These are phyloP conservation scores for Kwoniella shivajii DNA, from an alignment of 1,284 basidiomycete genomes.

Conservation along the genomic window DNA sequence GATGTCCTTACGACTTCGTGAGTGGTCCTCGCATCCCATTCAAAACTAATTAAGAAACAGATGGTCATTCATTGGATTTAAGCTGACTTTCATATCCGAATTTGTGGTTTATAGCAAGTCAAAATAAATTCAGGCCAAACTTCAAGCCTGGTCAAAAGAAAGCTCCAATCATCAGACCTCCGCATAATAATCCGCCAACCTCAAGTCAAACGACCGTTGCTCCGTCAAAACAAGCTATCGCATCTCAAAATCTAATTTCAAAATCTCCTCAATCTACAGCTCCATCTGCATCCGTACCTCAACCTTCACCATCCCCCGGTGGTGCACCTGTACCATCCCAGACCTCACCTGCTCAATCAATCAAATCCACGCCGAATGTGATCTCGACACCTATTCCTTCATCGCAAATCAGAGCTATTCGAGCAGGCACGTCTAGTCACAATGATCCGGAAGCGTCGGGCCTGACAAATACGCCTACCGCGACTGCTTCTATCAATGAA, in stretches of 20 bases:
- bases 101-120: slow-evolving; percentile 22
- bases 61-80: too few species aligned
- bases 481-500: not conserved
- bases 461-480: not conserved
- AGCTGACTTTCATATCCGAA: not conserved
- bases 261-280: not conserved
- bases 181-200: not conserved
- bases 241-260: too few species aligned
- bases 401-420: slow-evolving; percentile 6
- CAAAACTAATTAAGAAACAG: not conserved
- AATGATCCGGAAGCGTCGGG: not conserved
- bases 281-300: not conserved
- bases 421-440: not conserved
- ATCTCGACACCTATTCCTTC: slow-evolving; percentile 9
- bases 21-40: too few species aligned
- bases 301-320: not conserved
- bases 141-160: slow-evolving; percentile 21
- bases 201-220: not conserved
- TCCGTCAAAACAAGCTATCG: not conserved
- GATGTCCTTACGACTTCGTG: slow-evolving; percentile 39
- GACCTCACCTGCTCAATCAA: not conserved
- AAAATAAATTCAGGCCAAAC: slow-evolving; percentile 39
- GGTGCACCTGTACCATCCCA: not conserved
- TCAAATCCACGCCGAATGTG: not conserved
- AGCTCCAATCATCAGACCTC: slow-evolving; percentile 5